Evolutionary conservation across 2,329 filamentous ascomycete genomes (phyloP).

Genomic region (Ophiostoma tasmaniense): DNA sequence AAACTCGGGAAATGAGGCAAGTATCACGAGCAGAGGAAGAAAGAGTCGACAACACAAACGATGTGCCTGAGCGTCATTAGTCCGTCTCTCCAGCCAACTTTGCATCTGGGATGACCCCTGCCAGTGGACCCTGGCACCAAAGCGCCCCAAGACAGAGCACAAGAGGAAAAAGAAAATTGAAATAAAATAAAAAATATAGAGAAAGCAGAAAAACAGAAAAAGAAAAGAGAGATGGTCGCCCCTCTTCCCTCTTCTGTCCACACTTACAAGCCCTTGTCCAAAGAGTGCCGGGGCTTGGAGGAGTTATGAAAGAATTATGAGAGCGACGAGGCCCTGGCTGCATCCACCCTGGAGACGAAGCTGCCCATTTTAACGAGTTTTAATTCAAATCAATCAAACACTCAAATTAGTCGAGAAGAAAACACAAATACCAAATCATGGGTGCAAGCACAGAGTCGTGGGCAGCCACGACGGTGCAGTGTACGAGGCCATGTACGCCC

Average conservation of each 20-base stretch:
- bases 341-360: not conserved
- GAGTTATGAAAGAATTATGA: not conserved
- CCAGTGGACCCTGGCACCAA: conserved; percentile 3
- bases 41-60: not conserved
- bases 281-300: not conserved
- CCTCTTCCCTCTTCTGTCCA: conserved; percentile 1
- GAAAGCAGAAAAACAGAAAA: not conserved
- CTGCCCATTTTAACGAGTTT: not conserved
- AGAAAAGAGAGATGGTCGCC: not conserved
- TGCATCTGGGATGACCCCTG: conserved; percentile 12
- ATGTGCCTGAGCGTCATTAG: conserved; percentile 9
- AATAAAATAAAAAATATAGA: not conserved
- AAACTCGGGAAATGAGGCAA: not conserved
- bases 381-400: not conserved
- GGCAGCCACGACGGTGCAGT: not conserved
- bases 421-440: not conserved
- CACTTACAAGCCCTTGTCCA: not conserved
- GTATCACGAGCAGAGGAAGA: not conserved
- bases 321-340: not conserved
- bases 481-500: not conserved
- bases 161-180: not conserved
- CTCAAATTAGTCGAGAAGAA: not conserved
- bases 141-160: not conserved
- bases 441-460: not conserved
- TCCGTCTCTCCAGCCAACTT: conserved; percentile 2